Percentiles rank a stretch among this genome's conserved stretches.
phyloP scores from a whole-genome alignment of 2,329 filamentous ascomycete genomes.

The Xylaria polymorpha region DNA sequence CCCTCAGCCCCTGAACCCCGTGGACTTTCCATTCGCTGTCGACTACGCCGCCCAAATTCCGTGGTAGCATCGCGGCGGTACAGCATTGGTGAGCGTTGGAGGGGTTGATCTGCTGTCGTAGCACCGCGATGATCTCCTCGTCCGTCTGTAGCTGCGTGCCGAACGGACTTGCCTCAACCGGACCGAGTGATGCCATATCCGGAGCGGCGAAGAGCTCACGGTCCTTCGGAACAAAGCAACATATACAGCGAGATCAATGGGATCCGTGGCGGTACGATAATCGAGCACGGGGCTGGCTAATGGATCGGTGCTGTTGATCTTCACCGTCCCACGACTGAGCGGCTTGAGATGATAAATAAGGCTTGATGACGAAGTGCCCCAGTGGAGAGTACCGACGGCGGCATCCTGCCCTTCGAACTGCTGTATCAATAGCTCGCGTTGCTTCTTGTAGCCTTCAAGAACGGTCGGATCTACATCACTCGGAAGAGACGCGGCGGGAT shows the following conservation, averaged over 20 bases:
- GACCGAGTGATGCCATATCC: constrained; percentile 31
- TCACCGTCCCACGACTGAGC: constrained; percentile 55
- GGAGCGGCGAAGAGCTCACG: constrained; percentile 44
- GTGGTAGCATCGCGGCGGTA: constrained; percentile 55
- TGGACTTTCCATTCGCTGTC: constrained; percentile 49
- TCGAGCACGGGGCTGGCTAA: constrained; percentile 53
- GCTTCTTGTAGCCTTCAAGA: constrained; percentile 53
- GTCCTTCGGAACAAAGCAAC: constrained; percentile 51
- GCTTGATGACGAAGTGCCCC: constrained; percentile 46
- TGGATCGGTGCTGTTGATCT: constrained; percentile 53
- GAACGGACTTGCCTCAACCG: constrained; percentile 32
- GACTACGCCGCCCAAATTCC: constrained; percentile 50
- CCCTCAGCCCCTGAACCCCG: constrained; percentile 34
- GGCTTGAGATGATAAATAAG: constrained; percentile 54
- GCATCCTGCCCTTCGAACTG: constrained; percentile 44
- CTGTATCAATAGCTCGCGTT: constrained; percentile 49
- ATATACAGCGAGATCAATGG: constrained; percentile 52
- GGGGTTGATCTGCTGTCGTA: constrained; percentile 17
- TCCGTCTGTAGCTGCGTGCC: constrained; percentile 22
- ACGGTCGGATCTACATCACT: constrained; percentile 51
- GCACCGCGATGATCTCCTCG: constrained; percentile 17
- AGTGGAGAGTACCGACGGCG: constrained; percentile 48
- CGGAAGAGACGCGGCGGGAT: constrained; percentile 52
- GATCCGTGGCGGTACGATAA: constrained; percentile 54
- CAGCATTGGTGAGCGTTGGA: constrained; percentile 48